phyloP scores from a whole-genome alignment of 345 rosid genomes.

The Murraya koenigii region DNA sequence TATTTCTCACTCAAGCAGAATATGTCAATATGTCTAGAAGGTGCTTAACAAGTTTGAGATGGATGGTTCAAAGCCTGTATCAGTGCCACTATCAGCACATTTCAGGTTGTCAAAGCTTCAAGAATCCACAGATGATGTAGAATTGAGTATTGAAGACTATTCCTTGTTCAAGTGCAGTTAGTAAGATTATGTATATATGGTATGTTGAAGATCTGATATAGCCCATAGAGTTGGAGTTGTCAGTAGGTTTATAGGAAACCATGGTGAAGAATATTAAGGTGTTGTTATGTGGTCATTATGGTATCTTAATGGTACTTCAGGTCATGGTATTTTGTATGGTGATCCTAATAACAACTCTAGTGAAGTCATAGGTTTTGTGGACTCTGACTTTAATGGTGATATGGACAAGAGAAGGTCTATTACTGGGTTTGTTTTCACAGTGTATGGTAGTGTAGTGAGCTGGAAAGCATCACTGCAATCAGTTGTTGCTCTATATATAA shows the following conservation, averaged over 20 bases:
- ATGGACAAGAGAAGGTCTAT: too few relatives aligned
- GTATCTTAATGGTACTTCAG: background rate
- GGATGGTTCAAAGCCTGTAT: fast-evolving
- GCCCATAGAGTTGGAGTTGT: background rate
- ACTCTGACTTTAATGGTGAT: too few relatives aligned
- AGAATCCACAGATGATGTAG: background rate
- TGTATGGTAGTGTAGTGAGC: too few relatives aligned
- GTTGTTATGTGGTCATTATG: background rate
- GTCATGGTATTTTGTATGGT: background rate
- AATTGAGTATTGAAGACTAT: background rate
- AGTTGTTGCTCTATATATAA: too few relatives aligned
- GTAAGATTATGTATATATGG: background rate
- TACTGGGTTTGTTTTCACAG: too few relatives aligned
- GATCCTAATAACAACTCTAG: too few relatives aligned
- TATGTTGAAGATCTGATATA: background rate
- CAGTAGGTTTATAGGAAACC: background rate
- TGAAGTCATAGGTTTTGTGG: too few relatives aligned
- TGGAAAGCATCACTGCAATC: too few relatives aligned
- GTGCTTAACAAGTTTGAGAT: background rate
- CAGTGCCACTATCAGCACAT: background rate
- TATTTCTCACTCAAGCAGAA: background rate
- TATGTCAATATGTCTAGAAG: background rate
- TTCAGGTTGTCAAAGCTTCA: background rate
- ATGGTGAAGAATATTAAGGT: background rate
- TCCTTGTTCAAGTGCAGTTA: background rate